phyloP scores from a whole-genome alignment of 208 protist genomes.

The Trypanosoma theileri region DNA sequence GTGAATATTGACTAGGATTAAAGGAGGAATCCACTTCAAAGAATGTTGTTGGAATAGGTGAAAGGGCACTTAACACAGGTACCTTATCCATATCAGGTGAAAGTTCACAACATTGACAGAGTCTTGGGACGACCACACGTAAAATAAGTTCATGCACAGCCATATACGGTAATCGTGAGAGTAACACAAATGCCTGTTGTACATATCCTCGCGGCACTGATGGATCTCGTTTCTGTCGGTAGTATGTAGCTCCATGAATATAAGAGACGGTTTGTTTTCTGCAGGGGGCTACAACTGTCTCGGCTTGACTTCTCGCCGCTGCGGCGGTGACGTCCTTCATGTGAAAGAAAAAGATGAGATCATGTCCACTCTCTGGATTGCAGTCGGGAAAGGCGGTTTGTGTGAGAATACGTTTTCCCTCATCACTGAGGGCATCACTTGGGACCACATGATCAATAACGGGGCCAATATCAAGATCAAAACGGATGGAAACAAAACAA shows the following conservation, averaged over 20 bases:
- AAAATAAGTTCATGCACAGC: slow-evolving; percentile 81
- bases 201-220: slow-evolving; percentile 81
- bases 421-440: slow-evolving; percentile 50
- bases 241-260: slow-evolving; percentile 79
- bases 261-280: slow-evolving; percentile 29
- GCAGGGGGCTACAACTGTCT: slow-evolving; percentile 19
- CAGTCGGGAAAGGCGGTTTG: slow-evolving; percentile 81
- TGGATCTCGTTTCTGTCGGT: slow-evolving; percentile 78
- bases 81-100: slow-evolving; percentile 75
- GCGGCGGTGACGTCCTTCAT: slow-evolving; percentile 58
- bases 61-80: slow-evolving; percentile 60
- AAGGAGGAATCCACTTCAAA: slow-evolving; percentile 70
- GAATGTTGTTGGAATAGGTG: slow-evolving; percentile 52
- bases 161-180: slow-evolving; percentile 75
- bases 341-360: slow-evolving; percentile 87
- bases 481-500: slow-evolving; percentile 84
- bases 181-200: slow-evolving; percentile 83
- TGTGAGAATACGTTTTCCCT: slow-evolving; percentile 47
- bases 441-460: slow-evolving; percentile 69
- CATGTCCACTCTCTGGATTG: slow-evolving; percentile 79
- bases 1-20: slow-evolving; percentile 64
- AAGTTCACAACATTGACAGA: slow-evolving; percentile 77
- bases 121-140: slow-evolving; percentile 73
- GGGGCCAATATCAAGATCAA: slow-evolving; percentile 84
- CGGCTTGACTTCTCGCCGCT: slow-evolving; percentile 8